Conservation (phyloP, 2,329 filamentous ascomycete genomes). For the Aspergillus eucalypticola region DNA sequence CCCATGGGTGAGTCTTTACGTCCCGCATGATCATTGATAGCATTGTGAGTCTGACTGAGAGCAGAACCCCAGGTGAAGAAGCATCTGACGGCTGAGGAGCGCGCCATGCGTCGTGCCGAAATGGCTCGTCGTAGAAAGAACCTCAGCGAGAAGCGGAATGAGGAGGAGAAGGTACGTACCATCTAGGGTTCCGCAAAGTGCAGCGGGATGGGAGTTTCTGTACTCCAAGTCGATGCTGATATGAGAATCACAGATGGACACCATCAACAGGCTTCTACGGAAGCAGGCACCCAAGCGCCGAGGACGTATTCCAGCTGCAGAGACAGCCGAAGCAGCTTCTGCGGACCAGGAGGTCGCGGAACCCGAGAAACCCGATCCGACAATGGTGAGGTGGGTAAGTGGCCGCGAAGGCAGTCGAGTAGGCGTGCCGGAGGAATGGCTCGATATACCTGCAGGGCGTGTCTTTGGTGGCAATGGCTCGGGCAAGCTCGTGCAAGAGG, state of each 20-base stretch:
- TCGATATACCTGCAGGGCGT: constrained; percentile 45
- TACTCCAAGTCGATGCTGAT: constrained; percentile 18
- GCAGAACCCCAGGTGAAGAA: constrained; percentile 71
- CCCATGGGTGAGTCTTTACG: constrained; percentile 52
- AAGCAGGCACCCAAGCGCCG: constrained; percentile 65
- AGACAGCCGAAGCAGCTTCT: constrained; percentile 46
- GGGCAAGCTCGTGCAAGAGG: constrained; percentile 42
- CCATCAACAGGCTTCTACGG: constrained; percentile 66
- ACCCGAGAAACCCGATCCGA: constrained; percentile 43
- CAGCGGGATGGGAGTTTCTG: not conserved
- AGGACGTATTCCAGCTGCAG: constrained; percentile 50
- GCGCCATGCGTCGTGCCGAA: constrained; percentile 70
- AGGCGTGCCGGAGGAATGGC: constrained; percentile 51
- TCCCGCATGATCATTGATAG: not conserved
- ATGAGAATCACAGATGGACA: constrained; percentile 57
- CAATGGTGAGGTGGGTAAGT: constrained; percentile 50
- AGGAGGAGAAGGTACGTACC: constrained; percentile 70
- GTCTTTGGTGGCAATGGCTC: constrained; percentile 39
- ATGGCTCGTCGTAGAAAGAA: constrained; percentile 75
- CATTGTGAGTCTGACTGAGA: constrained; percentile 15
- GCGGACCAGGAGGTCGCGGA: constrained; percentile 41
- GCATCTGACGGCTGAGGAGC: constrained; percentile 70
- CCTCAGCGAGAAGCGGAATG: constrained; percentile 73
- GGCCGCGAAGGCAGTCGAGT: constrained; percentile 43
- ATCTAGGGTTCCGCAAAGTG: not conserved